Evolutionary conservation across 2,329 filamentous ascomycete species (phyloP), one percentile per base, ranked within the genome.

Genomic region (Shiraia sp.): DNA sequence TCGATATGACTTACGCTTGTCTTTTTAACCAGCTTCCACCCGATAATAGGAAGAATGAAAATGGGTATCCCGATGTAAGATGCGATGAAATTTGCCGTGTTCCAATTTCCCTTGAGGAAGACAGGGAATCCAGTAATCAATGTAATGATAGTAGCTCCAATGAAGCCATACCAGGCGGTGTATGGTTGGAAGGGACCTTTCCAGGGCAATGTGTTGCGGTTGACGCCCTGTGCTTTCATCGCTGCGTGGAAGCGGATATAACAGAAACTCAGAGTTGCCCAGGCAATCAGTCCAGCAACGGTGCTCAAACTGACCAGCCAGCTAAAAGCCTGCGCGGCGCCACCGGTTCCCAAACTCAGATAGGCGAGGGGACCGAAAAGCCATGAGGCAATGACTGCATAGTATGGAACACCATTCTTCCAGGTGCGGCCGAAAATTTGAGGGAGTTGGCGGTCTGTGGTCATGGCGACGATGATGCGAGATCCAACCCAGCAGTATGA

Each of bases 281-380:
- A 65, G 10, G 56, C 58, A 13, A 59, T 50, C 19, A 62, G 19
- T 51, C 87, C 83, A 0, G 85, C 87, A 0, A 87, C 84, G 8
- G 86, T 89, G 9, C 87, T 77, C 58, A 87, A 65, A 34, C 79
- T 85, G 19, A 88, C 79, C 49, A 90, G 82, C 86, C 86, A 90
- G 34, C 76, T 74, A 49, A 90, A 74, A 0, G 90, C 87, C 19
- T 53, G 50, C 10, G 82, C 79, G 2, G 85, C 78, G 0, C 82
- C 77, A 36, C 77, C 76, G 42, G 80, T 76, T 8, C 80, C 83
- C n/a, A 91, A 77, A 66, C 90, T 85, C 31, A 90, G 72, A 65
- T 89, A 92, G 2, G 83, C 79, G 3, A 92, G 73, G 9, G 48
- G 54, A 1, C 39, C 41, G 10, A 56, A 47, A 0, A 88, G 72